These are phyloP conservation scores for Phaeosphaeriaceae sp. DNA, from an alignment of 2,329 filamentous ascomycete genomes.

Conservation along the genomic window DNA sequence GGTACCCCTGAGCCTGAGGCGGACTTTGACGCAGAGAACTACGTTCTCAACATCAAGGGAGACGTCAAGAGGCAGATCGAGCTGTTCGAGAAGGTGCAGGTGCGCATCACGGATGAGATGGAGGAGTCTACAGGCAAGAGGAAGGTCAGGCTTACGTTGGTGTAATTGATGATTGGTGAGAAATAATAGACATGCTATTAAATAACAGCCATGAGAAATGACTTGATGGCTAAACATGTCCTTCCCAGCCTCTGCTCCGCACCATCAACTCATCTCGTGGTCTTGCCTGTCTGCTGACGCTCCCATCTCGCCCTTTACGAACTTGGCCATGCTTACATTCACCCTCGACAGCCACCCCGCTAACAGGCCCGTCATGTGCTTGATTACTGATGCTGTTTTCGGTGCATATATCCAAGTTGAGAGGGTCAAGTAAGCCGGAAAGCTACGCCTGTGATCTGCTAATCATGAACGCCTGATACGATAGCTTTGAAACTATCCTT, in stretches of 20 bases:
- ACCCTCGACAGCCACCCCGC: background rate
- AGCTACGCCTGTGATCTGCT: background rate
- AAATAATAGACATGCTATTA: background rate
- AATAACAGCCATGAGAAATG: no score
- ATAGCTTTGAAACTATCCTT: background rate
- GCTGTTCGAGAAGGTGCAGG: conserved; percentile 89
- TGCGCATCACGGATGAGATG: conserved; percentile 89
- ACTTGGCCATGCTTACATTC: background rate
- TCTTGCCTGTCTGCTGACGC: background rate
- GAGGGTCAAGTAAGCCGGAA: background rate
- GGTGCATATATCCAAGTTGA: background rate
- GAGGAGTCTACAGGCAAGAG: conserved; percentile 97
- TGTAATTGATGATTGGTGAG: conserved; percentile 33
- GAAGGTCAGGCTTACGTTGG: conserved; percentile 74
- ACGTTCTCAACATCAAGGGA: conserved; percentile 70
- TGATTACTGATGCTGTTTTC: background rate
- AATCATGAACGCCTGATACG: no score
- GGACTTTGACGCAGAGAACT: conserved; percentile 85
- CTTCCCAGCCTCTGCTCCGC: background rate
- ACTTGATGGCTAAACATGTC: no score
- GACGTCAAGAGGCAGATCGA: conserved; percentile 70
- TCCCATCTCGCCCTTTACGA: background rate
- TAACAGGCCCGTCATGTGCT: background rate
- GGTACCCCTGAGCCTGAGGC: conserved; percentile 77
- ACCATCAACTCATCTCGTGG: background rate